phyloP scores from a whole-genome alignment of 805 yeast genomes.

The Yarrowia divulgata region DNA sequence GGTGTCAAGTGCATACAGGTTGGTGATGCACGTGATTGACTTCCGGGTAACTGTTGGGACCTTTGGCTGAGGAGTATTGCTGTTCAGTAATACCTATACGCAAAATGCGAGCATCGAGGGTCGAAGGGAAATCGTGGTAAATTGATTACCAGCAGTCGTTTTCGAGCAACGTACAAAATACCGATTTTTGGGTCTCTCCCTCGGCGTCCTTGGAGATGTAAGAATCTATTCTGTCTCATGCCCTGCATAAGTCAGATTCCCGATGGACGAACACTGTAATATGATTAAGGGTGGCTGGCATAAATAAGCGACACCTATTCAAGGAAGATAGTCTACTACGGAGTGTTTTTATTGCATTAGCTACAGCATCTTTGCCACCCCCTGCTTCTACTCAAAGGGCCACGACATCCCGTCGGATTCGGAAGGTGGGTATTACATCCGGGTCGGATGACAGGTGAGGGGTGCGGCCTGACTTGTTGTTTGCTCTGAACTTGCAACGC shows the following conservation, averaged over 20 bases:
- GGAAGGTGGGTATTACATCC: not conserved
- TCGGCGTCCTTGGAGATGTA: not conserved
- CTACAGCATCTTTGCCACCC: not conserved
- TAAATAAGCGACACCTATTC: conserved; percentile 5
- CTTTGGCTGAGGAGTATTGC: not conserved
- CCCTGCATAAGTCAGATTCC: conserved; percentile 24
- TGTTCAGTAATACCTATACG: not conserved
- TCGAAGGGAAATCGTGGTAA: not conserved
- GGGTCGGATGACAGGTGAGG: not conserved
- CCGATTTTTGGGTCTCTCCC: too few species aligned
- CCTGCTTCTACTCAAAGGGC: not conserved
- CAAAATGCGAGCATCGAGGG: not conserved
- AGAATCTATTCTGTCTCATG: conserved; percentile 10
- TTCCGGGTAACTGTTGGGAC: conserved; percentile 23
- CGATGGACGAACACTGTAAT: conserved; percentile 6
- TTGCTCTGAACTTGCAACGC: conserved; percentile 6
- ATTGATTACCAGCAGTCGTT: too few species aligned
- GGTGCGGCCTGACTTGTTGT: conserved; percentile 1
- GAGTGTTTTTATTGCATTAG: not conserved
- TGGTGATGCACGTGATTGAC: conserved; percentile 21
- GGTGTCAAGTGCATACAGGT: conserved; percentile 28
- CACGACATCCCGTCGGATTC: not conserved
- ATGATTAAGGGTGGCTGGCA: not conserved
- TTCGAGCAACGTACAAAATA: too few species aligned
- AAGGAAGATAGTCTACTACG: too few species aligned